Percentiles rank a stretch among this genome's conserved stretches.
phyloP scores from a whole-genome alignment of 192 early-diverging fungal species.

The Coemansia furcata region DNA sequence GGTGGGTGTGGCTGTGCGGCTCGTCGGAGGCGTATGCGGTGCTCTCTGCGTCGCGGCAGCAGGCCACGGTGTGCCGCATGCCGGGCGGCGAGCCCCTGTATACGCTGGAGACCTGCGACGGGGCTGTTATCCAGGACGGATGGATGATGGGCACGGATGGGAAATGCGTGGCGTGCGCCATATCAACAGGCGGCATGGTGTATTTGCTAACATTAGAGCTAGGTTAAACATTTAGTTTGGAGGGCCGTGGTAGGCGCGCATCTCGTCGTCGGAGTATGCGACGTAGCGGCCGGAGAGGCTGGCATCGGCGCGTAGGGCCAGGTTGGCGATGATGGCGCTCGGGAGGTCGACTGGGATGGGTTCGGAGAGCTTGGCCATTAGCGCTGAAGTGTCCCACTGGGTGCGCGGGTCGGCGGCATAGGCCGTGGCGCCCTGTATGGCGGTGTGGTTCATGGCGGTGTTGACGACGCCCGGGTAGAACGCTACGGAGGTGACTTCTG shows the following conservation, averaged over 20 bases:
- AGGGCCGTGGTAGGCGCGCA: slow-evolving; percentile 11
- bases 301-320: slow-evolving; percentile 24
- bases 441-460: slow-evolving; percentile 65
- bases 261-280: slow-evolving; percentile 18
- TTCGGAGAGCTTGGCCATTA: slow-evolving; percentile 14
- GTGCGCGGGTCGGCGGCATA: slow-evolving; percentile 1
- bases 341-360: slow-evolving; percentile 16
- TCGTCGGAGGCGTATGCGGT: slow-evolving; percentile 16
- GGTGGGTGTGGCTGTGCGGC: slow-evolving; percentile 49
- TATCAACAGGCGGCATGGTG: slow-evolving; percentile 20
- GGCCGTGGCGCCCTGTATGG: neutral
- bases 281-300: slow-evolving; percentile 28
- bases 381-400: neutral
- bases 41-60: slow-evolving; percentile 28
- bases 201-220: neutral
- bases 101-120: neutral
- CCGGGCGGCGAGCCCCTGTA: slow-evolving; percentile 23
- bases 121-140: slow-evolving; percentile 25
- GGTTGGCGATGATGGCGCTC: slow-evolving; percentile 36
- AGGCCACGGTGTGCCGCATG: slow-evolving; percentile 34
- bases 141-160: slow-evolving; percentile 12
- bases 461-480: slow-evolving; percentile 86
- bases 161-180: slow-evolving; percentile 4
- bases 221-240: neutral
- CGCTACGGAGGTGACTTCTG: slow-evolving; percentile 62